phyloP scores from a whole-genome alignment of 2,329 filamentous ascomycete genomes.

The Fusarium sp. region DNA sequence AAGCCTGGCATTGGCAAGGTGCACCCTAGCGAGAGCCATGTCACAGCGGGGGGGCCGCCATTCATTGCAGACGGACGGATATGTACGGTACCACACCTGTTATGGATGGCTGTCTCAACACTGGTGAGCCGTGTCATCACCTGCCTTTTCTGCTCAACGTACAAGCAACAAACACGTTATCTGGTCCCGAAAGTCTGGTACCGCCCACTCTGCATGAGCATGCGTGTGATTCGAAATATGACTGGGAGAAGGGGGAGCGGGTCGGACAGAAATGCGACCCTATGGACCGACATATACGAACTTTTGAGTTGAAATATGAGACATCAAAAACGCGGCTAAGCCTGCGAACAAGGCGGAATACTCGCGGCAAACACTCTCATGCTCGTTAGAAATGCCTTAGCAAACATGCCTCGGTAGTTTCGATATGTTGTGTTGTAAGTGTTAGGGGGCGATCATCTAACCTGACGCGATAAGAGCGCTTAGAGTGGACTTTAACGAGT shows the following conservation, averaged over 20 bases:
- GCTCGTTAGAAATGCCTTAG: neutral
- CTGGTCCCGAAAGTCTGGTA: constrained; percentile 44
- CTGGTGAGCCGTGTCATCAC: constrained; percentile 26
- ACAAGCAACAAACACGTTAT: constrained; percentile 33
- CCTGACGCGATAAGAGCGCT: constrained; percentile 39
- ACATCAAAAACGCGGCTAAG: constrained; percentile 36
- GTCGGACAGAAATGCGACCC: constrained; percentile 25
- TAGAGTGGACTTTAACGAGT: constrained; percentile 35
- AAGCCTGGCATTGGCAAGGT: constrained; percentile 7
- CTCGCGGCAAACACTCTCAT: constrained; percentile 32
- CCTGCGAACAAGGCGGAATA: constrained; percentile 22
- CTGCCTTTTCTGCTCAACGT: constrained; percentile 35
- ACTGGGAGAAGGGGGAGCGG: constrained; percentile 19
- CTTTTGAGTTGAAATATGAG: constrained; percentile 34
- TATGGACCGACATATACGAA: constrained; percentile 36
- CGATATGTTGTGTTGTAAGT: constrained; percentile 18
- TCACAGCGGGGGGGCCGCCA: constrained; percentile 12
- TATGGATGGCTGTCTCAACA: constrained; percentile 27
- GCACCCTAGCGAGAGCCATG: constrained; percentile 12
- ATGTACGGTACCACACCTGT: constrained; percentile 10
- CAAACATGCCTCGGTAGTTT: constrained; percentile 11
- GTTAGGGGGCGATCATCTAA: constrained; percentile 16
- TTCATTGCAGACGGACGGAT: constrained; percentile 18
- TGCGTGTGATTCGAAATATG: constrained; percentile 27
- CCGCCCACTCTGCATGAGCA: constrained; percentile 43